phyloP scores from a whole-genome alignment of 257 asterid genomes.

The Linderniella brevidens region DNA sequence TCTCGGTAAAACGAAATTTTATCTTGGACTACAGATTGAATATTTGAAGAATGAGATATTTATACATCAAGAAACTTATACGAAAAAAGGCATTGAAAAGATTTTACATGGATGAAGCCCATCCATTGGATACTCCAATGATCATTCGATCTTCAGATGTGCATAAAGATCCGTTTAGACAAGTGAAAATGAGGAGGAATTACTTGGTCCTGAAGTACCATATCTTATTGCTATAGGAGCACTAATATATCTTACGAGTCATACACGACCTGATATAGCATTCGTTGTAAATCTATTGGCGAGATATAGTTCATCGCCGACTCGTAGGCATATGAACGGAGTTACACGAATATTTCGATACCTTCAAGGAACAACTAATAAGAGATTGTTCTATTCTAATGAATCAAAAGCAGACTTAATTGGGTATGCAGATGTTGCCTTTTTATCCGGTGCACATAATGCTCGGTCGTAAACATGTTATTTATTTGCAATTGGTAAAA shows the following conservation, averaged over 20 bases:
- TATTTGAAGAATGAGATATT: not conserved
- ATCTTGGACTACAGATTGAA: not conserved
- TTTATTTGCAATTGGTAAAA: not conserved
- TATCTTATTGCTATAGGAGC: not conserved
- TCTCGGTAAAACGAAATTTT: slow-evolving; percentile 2
- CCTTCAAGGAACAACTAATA: too few species aligned
- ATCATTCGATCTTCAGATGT: not conserved
- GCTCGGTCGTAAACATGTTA: not conserved
- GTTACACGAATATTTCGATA: too few species aligned
- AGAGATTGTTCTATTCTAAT: too few species aligned
- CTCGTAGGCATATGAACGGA: not conserved
- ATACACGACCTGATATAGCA: not conserved
- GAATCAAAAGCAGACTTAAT: too few species aligned
- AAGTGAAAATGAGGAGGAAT: not conserved
- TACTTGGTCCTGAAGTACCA: not conserved
- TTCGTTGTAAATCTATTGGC: not conserved
- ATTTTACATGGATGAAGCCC: not conserved
- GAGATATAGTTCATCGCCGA: not conserved
- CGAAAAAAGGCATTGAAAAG: not conserved
- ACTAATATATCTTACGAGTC: not conserved
- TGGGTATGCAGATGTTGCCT: not conserved
- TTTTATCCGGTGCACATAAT: not conserved
- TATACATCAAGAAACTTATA: not conserved
- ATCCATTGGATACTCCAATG: not conserved
- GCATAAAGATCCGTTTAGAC: slow-evolving; percentile 1